Evolutionary conservation across 441 rosid species (phyloP).

Genomic region (Corymbia calophylla): DNA sequence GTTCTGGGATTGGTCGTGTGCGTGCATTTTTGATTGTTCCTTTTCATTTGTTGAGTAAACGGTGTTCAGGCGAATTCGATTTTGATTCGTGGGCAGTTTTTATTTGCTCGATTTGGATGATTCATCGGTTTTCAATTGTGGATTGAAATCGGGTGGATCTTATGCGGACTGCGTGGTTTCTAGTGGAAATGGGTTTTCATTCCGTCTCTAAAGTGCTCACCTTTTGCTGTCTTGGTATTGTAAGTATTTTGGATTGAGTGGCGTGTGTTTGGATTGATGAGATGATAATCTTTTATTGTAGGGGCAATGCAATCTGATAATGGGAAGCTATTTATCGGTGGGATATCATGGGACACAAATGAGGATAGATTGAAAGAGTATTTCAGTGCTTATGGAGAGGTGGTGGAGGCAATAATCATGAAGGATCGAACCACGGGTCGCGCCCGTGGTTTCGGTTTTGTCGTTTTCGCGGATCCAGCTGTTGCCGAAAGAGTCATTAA

Average conservation of each 20-base stretch:
- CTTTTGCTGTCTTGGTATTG: neutral
- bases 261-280: conserved; percentile 5
- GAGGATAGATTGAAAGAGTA: conserved; percentile 91
- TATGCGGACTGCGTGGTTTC: conserved; percentile 9
- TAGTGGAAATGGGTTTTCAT: neutral
- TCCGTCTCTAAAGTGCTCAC: neutral
- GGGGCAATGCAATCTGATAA: conserved; percentile 71
- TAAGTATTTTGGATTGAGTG: neutral
- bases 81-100: neutral
- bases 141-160: conserved; percentile 3
- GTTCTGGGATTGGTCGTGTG: neutral
- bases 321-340: conserved; percentile 97
- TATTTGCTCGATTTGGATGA: neutral
- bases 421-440: conserved; percentile 98
- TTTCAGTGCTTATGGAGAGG: conserved; percentile 81
- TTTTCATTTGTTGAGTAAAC: conserved; percentile 3
- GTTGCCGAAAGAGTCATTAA: conserved; percentile 84
- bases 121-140: neutral
- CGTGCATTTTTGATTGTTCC: neutral
- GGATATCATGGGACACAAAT: conserved; percentile 97
- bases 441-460: conserved; percentile 97
- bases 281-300: conserved; percentile 5
- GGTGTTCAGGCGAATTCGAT: neutral
- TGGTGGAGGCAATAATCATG: conserved; percentile 93
- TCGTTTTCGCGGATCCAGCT: conserved; percentile 84